phyloP scores from a whole-genome alignment of 352 stramenopile genomes.

The Globisporangium recalcitrans region DNA sequence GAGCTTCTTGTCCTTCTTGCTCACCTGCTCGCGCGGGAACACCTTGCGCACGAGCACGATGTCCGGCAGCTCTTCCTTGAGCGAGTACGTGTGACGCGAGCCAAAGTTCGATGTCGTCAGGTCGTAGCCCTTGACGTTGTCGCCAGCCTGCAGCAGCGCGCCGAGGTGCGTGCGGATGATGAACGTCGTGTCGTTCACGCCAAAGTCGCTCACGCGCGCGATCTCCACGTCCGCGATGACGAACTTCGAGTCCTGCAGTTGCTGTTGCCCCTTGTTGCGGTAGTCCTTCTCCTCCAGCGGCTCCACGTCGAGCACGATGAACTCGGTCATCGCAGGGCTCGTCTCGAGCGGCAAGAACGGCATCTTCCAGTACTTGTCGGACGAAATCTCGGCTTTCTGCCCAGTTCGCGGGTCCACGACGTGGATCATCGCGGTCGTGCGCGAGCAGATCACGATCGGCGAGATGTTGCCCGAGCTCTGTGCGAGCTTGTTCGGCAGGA shows the following conservation, averaged over 20 bases:
- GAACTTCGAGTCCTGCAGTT: constrained; percentile 27
- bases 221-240: constrained; percentile 67
- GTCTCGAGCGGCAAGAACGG: constrained; percentile 59
- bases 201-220: constrained; percentile 63
- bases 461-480: constrained; percentile 64
- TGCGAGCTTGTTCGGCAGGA: constrained; percentile 52
- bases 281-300: constrained; percentile 23
- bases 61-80: constrained; percentile 64
- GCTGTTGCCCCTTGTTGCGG: constrained; percentile 5
- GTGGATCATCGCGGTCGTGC: constrained; percentile 60
- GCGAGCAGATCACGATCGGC: constrained; percentile 49
- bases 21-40: constrained; percentile 35
- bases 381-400: constrained; percentile 45
- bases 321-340: constrained; percentile 56
- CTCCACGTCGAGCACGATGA: constrained; percentile 69
- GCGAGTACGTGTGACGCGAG: constrained; percentile 26
- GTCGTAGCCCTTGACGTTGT: constrained; percentile 75
- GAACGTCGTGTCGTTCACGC: constrained; percentile 77
- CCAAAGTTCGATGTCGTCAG: constrained; percentile 54
- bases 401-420: constrained; percentile 55
- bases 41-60: constrained; percentile 75
- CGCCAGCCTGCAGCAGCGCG: constrained; percentile 44
- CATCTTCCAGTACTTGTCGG: constrained; percentile 69
- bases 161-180: constrained; percentile 60
- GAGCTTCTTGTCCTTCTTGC: constrained; percentile 39